Evolutionary conservation across 306 rosid genomes (phyloP), one percentile per base, ranked within the genome.

Genomic region (Rosa persica): DNA sequence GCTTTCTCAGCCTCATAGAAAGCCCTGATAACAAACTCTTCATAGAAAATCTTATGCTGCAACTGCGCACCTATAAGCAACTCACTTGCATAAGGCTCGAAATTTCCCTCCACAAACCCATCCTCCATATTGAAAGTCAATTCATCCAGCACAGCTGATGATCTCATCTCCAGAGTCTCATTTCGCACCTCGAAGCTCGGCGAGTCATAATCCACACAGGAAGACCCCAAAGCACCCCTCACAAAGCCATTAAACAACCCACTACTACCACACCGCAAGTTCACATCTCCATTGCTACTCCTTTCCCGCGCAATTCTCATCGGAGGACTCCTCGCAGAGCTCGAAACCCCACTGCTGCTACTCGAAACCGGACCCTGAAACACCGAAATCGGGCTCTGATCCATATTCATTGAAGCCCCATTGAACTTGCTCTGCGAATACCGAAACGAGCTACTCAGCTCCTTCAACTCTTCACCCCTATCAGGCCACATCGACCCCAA

Each of bases 1-100:
- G 98, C 99, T 79, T 89, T 93, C 90, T 95, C 98, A 9, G 98
- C 99, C 83, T 95, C 92, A 57, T 85, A 89, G 80, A 95, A 95
- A 25, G 99, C 99, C 88, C 91, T 93, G 40, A 95, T 81, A 9
- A 95, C 97, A 52, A 90, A 89, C 75, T 93, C 96, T 43, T 95
- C 99, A 22, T 77, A 77, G 74, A 95, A 95, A 71, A 95, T 91
- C 86, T 86, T 90, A 75, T 95, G 98, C 79, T 88, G 81, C 77
- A 88, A 40, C 76, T 95, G 99, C 38, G 99, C 99, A 61, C 80
- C 88, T n/a, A 75, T 55, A n/a, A 95, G 89, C 84, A 95, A 82
- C 64, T 95, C 96, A 68, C 77, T 91, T 2, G 91, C 99, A 42
- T 91, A 93, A 7, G 97, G 90, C 82, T 91, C 92, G 22, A 80